Base-by-base conservation (phyloP, 108 stramenopile genomes). In the Fragilariopsis cylindrus region DNA sequence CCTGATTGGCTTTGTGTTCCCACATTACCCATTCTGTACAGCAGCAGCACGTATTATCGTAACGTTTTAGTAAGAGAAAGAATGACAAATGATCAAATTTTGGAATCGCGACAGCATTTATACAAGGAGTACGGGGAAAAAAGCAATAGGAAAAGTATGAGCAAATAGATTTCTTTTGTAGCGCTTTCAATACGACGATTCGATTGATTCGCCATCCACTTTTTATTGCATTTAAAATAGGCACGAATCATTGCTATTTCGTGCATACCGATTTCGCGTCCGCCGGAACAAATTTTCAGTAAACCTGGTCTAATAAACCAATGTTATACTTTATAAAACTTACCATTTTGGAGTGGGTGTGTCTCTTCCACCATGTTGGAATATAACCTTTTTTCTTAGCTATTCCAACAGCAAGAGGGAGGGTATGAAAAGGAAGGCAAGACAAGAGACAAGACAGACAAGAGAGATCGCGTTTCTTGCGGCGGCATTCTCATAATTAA, bases 21-120 rank as follows among this genome's bases (percentile, higher is more conserved):
- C 94, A 95, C 53, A 95, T 80, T 76, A 95, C 90, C 94, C 94
- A 95, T 82, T 91, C 94, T 95, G 49, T 55, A 57, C 30, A 15
- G 48, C 11, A 55, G 50, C 39, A 39, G 16, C n/a, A 21, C 15
- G n/a, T 11, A 40, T 21, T 11, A 16, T 21, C 19, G 19, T 7
- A 62, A 21, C 16, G 21, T 13, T 63, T 41, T 9, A 11, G 21
- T 18, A 30, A 19, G 1, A 30, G 16, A 30, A 15, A 30, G 52
- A 53, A 53, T 12, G n/a, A 53, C 15, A 53, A 12, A 53, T 15
- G 1, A 53, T 53, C 15, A n/a, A n/a, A 53, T n/a, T n/a, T 12
- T 15, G 52, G 52, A n/a, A 53, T 53, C 15, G 52, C 30, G 30
- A 30, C 30, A 30, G 30, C 30, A 30, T 30, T 30, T 0, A 30